Percentiles rank a stretch among this genome's conserved stretches.
Evolutionary conservation across 1,284 basidiomycete species (phyloP).

Genomic region (Tilletiaria anomala): DNA sequence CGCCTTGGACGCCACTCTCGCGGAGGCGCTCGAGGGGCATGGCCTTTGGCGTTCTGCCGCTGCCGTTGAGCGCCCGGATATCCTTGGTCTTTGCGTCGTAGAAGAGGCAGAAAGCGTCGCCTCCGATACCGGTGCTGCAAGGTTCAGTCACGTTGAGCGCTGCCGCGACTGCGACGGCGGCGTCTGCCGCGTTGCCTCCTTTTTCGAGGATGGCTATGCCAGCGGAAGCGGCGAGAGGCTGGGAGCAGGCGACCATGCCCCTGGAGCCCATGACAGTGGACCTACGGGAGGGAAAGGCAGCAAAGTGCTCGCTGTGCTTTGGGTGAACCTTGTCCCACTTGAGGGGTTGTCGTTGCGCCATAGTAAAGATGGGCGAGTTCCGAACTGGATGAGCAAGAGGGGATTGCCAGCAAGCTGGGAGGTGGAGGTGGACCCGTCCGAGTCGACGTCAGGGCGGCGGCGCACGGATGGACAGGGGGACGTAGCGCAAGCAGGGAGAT

Average conservation of each 20-base stretch:
- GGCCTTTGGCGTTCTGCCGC: constrained; percentile 57
- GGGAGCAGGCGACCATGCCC: constrained; percentile 73
- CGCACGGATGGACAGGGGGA: too few species aligned
- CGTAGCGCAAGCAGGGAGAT: too few species aligned
- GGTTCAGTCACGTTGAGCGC: constrained; percentile 56
- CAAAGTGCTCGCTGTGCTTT: neutral
- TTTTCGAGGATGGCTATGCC: constrained; percentile 74
- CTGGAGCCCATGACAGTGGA: constrained; percentile 47
- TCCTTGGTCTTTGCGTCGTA: constrained; percentile 65
- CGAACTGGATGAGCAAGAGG: neutral
- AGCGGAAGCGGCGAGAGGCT: constrained; percentile 74
- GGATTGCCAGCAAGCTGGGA: neutral
- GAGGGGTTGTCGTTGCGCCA: neutral
- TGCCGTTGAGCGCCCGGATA: constrained; percentile 72
- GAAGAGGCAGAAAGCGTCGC: constrained; percentile 83
- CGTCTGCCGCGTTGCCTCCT: constrained; percentile 69
- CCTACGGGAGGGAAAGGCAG: constrained; percentile 17
- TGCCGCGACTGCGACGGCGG: constrained; percentile 57
- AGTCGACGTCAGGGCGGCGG: neutral
- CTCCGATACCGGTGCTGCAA: constrained; percentile 43
- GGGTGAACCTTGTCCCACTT: neutral
- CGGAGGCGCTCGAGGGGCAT: constrained; percentile 61
- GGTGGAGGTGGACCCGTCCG: neutral
- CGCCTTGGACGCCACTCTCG: constrained; percentile 54
- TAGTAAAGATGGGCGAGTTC: too few species aligned